Base-by-base conservation (phyloP, 1,139 yeast species). In the Protomyces arabidopsidicola region DNA sequence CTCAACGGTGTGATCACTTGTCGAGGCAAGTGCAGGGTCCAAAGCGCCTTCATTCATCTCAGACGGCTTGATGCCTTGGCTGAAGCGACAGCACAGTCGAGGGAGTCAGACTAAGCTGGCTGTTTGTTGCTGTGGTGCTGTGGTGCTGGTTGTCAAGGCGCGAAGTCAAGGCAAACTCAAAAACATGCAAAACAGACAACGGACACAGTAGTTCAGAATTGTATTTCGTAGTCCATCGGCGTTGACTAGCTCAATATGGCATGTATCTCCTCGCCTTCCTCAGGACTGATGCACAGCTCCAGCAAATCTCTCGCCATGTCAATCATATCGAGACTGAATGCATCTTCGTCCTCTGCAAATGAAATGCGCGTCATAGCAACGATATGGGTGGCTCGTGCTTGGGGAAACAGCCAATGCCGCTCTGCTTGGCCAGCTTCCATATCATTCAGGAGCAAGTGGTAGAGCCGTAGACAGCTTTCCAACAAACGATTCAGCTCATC, bases 251-350 rank as follows among this genome's bases (percentile, higher is more conserved):
- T 50, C 35, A 59, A 58, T 20, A 59, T 20, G 31, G 35, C 66
- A 48, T 55, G 63, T 14, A 64, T 61, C 18, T 55, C 62, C 53
- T 64, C 62, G n/a, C 66, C 66, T 42, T 64, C 66, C 34, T 64
- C 66, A n/a, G 65, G 61, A 51, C 66, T 63, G 45, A 64, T 61
- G 18, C 61, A 52, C 51, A 60, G 35, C 55, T 64, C 66, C 55
- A 64, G 48, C 55, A 64, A 38, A n/a, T 64, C 66, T 56, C 58
- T 59, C 16, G 66, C 66, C 54, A 64, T 42, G 50, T 64, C 62
- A 45, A 52, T 45, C 55, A 50, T 58, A 20, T 16, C 53, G n/a
- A 36, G 16, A 20, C 53, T 54, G 16, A 51, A 58, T 1, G 34
- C n/a, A 10, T 58, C 62, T 42, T 39, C 27, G 12, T 58, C 62